These are phyloP conservation scores for Nidularia pulvinata DNA, from an alignment of 768 basidiomycete genomes.

Conservation along the genomic window DNA sequence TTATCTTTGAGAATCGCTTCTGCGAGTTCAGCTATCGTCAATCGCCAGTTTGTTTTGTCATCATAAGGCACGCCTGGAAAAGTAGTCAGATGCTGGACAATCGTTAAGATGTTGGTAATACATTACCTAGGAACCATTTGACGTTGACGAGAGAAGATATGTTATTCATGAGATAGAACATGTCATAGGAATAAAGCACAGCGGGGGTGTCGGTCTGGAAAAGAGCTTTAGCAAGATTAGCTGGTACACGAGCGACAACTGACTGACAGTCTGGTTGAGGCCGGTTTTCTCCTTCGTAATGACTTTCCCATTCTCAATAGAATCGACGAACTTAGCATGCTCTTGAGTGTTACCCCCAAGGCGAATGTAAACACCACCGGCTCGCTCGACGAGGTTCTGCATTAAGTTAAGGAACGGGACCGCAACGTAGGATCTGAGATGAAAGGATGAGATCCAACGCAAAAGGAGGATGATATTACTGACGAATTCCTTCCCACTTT, in stretches of 20 bases:
- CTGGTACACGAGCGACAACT: not conserved
- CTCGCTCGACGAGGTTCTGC: constrained; percentile 65
- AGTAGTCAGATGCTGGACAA: not conserved
- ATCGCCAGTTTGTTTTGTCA: not conserved
- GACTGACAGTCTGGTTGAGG: constrained; percentile 3
- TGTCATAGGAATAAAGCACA: constrained; percentile 59
- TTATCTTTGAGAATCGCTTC: not conserved
- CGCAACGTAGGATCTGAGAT: constrained; percentile 38
- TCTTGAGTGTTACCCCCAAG: constrained; percentile 87
- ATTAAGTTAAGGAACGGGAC: constrained; percentile 81
- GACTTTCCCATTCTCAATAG: constrained; percentile 43
- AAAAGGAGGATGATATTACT: not conserved
- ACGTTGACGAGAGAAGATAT: constrained; percentile 61
- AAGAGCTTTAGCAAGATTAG: not conserved
- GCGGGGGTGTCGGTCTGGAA: constrained; percentile 67
- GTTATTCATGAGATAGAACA: constrained; percentile 66
- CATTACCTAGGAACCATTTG: constrained; percentile 50
- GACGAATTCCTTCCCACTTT: not conserved
- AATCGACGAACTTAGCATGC: constrained; percentile 47
- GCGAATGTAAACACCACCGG: constrained; percentile 62
- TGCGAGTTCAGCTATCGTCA: not conserved
- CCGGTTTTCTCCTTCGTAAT: constrained; percentile 45
- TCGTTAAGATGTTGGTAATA: not conserved
- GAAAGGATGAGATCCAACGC: not conserved
- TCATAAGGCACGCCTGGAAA: not conserved